Percentiles rank a stretch among this genome's conserved stretches.
These are phyloP conservation scores for Volvariella surrecta DNA, from an alignment of 1,284 basidiomycete species.

Conservation along the genomic window DNA sequence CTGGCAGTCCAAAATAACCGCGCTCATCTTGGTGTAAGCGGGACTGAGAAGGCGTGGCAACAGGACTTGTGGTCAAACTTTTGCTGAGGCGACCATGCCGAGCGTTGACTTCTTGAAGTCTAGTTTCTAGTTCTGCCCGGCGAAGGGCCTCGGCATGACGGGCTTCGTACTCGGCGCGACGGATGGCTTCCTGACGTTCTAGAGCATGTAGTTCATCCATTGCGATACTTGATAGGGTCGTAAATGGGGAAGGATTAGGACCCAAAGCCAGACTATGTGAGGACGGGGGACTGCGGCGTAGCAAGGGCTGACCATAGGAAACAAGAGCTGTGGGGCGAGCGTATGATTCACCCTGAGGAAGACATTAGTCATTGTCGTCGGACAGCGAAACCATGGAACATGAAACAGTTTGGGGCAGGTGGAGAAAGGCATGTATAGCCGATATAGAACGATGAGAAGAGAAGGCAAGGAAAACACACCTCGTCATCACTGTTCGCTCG, in stretches of 20 bases:
- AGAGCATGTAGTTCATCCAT: conserved; percentile 82
- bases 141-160: conserved; percentile 73
- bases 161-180: conserved; percentile 81
- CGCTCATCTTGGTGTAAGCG: conserved; percentile 22
- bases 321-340: conserved; percentile 56
- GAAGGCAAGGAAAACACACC: conserved; percentile 31
- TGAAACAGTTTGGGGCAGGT: conserved; percentile 1
- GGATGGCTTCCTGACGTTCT: conserved; percentile 76
- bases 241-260: conserved; percentile 47
- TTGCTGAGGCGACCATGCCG: conserved; percentile 37
- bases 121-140: conserved; percentile 68
- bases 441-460: conserved; percentile 6
- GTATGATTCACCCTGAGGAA: conserved; percentile 50
- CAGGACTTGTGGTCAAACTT: conserved; percentile 66
- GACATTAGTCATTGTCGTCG: conserved; percentile 11
- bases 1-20: conserved; percentile 33
- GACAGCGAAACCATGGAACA: conserved; percentile 9
- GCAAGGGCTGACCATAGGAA: conserved; percentile 36
- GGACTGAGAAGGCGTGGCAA: conserved; percentile 39
- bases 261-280: conserved; percentile 16
- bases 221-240: conserved; percentile 70
- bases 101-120: conserved; percentile 23
- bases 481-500: conserved; percentile 74
- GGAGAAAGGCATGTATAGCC: not conserved
- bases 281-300: conserved; percentile 25